Base-by-base conservation (phyloP, 1,284 basidiomycete genomes). In the Sporisorium graminicola region DNA sequence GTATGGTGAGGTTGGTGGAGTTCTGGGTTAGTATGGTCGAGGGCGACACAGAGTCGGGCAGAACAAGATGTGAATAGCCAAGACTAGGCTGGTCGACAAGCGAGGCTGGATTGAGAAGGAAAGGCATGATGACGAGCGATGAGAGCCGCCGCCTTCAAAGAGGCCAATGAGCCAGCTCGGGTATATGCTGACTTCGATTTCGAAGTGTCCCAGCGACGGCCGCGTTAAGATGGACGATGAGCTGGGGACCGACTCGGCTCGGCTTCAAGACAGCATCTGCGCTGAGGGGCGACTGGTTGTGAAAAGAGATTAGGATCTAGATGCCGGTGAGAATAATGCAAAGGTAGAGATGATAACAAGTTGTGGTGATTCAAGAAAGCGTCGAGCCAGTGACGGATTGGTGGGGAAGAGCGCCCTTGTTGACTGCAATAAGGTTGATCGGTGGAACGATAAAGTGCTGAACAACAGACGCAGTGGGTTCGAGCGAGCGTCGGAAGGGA, bases 91-190 rank as follows among this genome's bases (percentile, higher is more conserved):
- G 71, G 16, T 74, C 65, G 4, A 68, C 65, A 12, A 74, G 62
- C 12, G 71, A 68, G 29, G 71, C 65, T 24, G 65, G 71, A 46
- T 58, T 74, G 42, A 74, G 49, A 6, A 62, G 58, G n/a, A 68
- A 65, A 24, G 58, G 22, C 71, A 74, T 74, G 54, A 37, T 33
- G 31, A 43, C 29, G 26, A 22, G n/a, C n/a, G 47, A 7, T 12
- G 35, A 1, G 43, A 5, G 47, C 18, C 58, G 54, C 54, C 65
- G 57, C 65, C 54, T 49, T 49, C 35, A 31, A 31, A 57, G 57
- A 49, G 55, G 58, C 53, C 7, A 20, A n/a, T n/a, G 24, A n/a
- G 49, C 57, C 46, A 59, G 60, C 50, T 46, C 44, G 16, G 18
- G 10, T 13, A n/a, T 35, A 55, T 58, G 66, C 65, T 58, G 53